Conservation (phyloP, 1,284 basidiomycete genomes). For the Uromyces viciae-fabae region DNA sequence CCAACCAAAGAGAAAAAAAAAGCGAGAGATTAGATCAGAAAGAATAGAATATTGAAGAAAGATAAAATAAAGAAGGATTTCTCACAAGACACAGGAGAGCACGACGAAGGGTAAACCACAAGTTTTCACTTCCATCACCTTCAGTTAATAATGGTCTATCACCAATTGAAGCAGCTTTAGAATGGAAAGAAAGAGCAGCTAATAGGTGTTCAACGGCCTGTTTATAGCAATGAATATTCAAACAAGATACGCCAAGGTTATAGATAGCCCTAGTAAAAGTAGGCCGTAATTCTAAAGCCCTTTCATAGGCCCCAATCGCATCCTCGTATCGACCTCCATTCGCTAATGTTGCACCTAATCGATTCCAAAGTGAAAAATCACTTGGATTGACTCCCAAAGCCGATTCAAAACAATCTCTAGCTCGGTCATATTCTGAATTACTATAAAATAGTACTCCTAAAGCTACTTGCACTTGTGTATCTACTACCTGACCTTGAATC, state of each 20-base stretch:
- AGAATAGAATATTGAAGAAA: not conserved
- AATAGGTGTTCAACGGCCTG: conserved; percentile 97
- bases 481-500: conserved; percentile 66
- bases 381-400: conserved; percentile 74
- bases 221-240: conserved; percentile 91
- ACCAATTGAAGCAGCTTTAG: conserved; percentile 51
- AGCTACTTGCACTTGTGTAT: conserved; percentile 89
- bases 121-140: conserved; percentile 67
- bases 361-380: conserved; percentile 96
- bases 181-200: conserved; percentile 79
- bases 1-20: not conserved
- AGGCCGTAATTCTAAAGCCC: conserved; percentile 86
- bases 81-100: conserved; percentile 67
- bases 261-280: conserved; percentile 97
- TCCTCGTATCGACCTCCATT: conserved; percentile 94
- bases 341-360: conserved; percentile 87
- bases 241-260: conserved; percentile 91
- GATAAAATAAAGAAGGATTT: conserved; percentile 6
- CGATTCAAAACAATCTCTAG: conserved; percentile 83
- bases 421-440: conserved; percentile 70
- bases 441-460: conserved; percentile 92
- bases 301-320: conserved; percentile 87
- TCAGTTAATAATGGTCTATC: conserved; percentile 55
- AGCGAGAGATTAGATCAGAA: not conserved
- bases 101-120: conserved; percentile 88